Conservation (phyloP, 257 asterid species). For the Scutellaria barbata region DNA sequence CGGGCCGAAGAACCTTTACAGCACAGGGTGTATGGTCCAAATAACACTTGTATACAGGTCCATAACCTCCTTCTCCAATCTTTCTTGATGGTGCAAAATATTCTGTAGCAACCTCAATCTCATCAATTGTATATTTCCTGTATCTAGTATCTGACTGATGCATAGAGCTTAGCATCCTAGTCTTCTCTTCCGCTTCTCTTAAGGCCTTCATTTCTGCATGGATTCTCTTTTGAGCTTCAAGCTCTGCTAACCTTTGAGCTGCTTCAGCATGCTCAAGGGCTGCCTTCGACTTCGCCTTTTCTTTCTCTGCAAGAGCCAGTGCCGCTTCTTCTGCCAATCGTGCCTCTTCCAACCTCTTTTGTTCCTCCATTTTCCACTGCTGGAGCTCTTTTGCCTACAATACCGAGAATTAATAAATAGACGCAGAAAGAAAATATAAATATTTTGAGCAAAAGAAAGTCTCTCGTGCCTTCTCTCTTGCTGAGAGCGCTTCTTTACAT, state of each 20-base stretch:
- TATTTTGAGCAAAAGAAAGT: neutral
- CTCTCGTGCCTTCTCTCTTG: slow-evolving; percentile 53
- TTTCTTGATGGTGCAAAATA: slow-evolving; percentile 70
- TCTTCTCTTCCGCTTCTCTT: slow-evolving; percentile 62
- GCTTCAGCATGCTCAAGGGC: slow-evolving; percentile 72
- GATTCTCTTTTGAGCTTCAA: slow-evolving; percentile 81
- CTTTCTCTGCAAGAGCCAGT: slow-evolving; percentile 47
- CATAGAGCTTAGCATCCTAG: slow-evolving; percentile 34
- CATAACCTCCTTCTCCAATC: slow-evolving; percentile 98
- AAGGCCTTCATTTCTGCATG: slow-evolving; percentile 74
- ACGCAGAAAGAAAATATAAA: neutral
- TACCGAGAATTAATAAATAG: slow-evolving; percentile 4
- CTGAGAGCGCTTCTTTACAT: slow-evolving; percentile 82
- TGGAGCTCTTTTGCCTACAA: slow-evolving; percentile 63
- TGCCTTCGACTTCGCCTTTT: slow-evolving; percentile 54
- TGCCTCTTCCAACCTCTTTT: slow-evolving; percentile 54
- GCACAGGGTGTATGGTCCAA: slow-evolving; percentile 96
- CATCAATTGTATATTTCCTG: slow-evolving; percentile 84
- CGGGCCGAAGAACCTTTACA: slow-evolving; percentile 93
- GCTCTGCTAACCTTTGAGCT: slow-evolving; percentile 75
- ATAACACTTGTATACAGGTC: slow-evolving; percentile 85
- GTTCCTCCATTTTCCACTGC: slow-evolving; percentile 59
- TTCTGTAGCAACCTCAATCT: slow-evolving; percentile 85
- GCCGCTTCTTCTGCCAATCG: slow-evolving; percentile 57
- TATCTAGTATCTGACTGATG: slow-evolving; percentile 56